These are phyloP conservation scores for Gilbertella persicaria DNA, from an alignment of 371 early-diverging fungal species.

Conservation along the genomic window DNA sequence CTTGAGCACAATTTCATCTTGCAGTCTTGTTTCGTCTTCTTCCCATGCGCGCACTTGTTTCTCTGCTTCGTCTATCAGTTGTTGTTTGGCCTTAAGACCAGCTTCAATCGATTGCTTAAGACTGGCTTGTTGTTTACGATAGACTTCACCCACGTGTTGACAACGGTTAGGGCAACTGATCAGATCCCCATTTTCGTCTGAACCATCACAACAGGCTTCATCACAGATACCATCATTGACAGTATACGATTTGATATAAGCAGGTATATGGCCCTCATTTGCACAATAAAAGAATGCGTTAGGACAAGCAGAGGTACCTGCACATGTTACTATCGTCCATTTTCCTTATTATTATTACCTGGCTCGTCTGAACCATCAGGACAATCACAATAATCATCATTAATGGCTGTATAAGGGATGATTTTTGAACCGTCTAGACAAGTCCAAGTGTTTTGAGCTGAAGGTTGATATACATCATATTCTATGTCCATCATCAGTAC, in stretches of 20 bases:
- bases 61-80: slow-evolving; percentile 32
- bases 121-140: slow-evolving; percentile 41
- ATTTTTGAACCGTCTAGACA: slow-evolving; percentile 77
- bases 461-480: slow-evolving; percentile 35
- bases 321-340: no score
- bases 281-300: slow-evolving; percentile 79
- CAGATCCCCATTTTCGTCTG: slow-evolving; percentile 74
- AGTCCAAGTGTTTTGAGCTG: slow-evolving; percentile 54
- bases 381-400: slow-evolving; percentile 97
- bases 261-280: slow-evolving; percentile 78
- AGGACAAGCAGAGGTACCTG: slow-evolving; percentile 90
- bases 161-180: slow-evolving; percentile 78
- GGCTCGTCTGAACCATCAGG: slow-evolving; percentile 95
- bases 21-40: slow-evolving; percentile 34
- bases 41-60: slow-evolving; percentile 41
- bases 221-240: slow-evolving; percentile 97
- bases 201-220: slow-evolving; percentile 93
- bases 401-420: slow-evolving; percentile 74
- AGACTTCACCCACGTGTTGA: slow-evolving; percentile 53
- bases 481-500: slow-evolving; percentile 30
- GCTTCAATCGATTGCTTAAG: slow-evolving; percentile 27
- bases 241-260: slow-evolving; percentile 66
- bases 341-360: no score
- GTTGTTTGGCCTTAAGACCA: slow-evolving; percentile 34
- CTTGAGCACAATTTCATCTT: slow-evolving; percentile 35